Evolutionary conservation across 2,329 filamentous ascomycete genomes (phyloP).

Genomic region (Ceratocystis colombiana): DNA sequence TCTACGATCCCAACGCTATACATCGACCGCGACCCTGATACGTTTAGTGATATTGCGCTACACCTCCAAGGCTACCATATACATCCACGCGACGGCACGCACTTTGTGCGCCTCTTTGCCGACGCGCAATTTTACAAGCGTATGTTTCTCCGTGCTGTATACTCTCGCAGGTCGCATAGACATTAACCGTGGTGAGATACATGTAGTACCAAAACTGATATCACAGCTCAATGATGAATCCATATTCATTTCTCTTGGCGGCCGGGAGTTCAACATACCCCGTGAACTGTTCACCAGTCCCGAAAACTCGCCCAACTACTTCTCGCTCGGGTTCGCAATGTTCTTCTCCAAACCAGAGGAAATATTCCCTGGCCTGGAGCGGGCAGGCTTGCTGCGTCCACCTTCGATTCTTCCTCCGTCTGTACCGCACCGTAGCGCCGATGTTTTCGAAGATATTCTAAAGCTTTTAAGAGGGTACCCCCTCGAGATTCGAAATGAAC

Average conservation of each 20-base stretch:
- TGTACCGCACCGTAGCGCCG: slow-evolving; percentile 71
- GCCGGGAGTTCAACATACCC: slow-evolving; percentile 78
- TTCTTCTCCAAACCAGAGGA: slow-evolving; percentile 75
- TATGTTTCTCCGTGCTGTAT: slow-evolving; percentile 33
- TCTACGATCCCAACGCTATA: slow-evolving; percentile 64
- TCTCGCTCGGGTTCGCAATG: slow-evolving; percentile 77
- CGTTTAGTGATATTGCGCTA: slow-evolving; percentile 78
- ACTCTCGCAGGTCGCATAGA: not conserved
- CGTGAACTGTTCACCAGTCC: slow-evolving; percentile 75
- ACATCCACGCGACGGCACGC: slow-evolving; percentile 64
- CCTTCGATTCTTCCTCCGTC: slow-evolving; percentile 75
- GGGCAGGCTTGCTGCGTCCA: slow-evolving; percentile 68
- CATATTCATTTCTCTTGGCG: slow-evolving; percentile 85
- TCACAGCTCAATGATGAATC: slow-evolving; percentile 84
- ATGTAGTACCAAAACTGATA: slow-evolving; percentile 69
- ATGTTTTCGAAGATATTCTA: slow-evolving; percentile 72
- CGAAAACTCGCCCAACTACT: slow-evolving; percentile 92
- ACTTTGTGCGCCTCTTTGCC: slow-evolving; percentile 86
- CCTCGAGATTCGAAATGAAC: slow-evolving; percentile 61
- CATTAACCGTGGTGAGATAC: not conserved
- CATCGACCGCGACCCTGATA: slow-evolving; percentile 84
- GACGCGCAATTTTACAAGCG: slow-evolving; percentile 90
- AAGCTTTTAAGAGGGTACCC: slow-evolving; percentile 77
- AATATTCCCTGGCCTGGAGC: slow-evolving; percentile 75
- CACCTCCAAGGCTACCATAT: slow-evolving; percentile 92